These are phyloP conservation scores for Ogataea glucozyma DNA, from an alignment of 805 yeast species.

Conservation along the genomic window DNA sequence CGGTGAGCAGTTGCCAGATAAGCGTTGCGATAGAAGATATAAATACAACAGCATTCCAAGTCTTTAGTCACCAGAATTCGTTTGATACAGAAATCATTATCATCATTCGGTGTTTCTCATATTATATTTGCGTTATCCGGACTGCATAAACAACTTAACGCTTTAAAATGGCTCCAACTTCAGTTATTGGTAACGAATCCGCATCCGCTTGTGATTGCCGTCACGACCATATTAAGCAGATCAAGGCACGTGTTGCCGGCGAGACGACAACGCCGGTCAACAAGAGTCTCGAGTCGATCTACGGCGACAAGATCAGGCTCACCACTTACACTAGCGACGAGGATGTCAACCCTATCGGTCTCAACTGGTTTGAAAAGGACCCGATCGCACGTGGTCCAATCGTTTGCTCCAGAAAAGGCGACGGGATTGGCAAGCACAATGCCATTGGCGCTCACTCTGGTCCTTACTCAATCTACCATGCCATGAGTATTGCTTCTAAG, in stretches of 20 bases:
- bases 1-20: slow-evolving; percentile 7
- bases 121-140: not conserved
- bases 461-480: slow-evolving; percentile 64
- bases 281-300: slow-evolving; percentile 25
- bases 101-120: no score
- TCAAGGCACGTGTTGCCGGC: not conserved
- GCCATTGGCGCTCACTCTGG: slow-evolving; percentile 69
- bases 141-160: not conserved
- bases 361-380: slow-evolving; percentile 55
- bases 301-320: slow-evolving; percentile 40
- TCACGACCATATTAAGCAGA: slow-evolving; percentile 3
- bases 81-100: no score
- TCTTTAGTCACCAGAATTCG: no score
- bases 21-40: slow-evolving; percentile 1
- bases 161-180: slow-evolving; percentile 12
- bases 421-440: slow-evolving; percentile 55
- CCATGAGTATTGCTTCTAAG: slow-evolving; percentile 61
- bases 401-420: slow-evolving; percentile 51
- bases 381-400: slow-evolving; percentile 56
- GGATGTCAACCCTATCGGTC: slow-evolving; percentile 47
- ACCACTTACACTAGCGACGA: slow-evolving; percentile 57
- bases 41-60: not conserved
- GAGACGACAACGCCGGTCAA: slow-evolving; percentile 21
- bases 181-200: slow-evolving; percentile 7
- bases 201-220: slow-evolving; percentile 7